Base-by-base conservation (phyloP, 331 rosid genomes). In the Acacia concinna region DNA sequence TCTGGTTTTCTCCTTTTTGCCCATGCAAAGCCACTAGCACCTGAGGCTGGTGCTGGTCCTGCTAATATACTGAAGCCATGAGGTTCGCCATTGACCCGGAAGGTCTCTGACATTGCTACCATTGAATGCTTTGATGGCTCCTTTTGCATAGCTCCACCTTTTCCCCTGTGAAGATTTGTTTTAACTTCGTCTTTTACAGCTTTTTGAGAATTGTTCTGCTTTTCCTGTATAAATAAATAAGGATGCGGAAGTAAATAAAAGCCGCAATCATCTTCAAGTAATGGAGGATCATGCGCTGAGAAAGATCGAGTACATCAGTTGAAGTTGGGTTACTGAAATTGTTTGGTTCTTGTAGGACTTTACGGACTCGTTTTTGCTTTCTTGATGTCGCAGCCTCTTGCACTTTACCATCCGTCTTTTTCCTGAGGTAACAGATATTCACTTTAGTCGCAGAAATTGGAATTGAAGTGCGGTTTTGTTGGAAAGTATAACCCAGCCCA, bases 1-100 rank as follows among this genome's bases (percentile, higher is more conserved):
- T 88, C 96, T 59, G 82, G 90, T n/a, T 86, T 87, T 87, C 89
- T 82, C 77, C 87, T 88, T 77, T 85, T 88, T 2, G 84, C 93
- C 99, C 99, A 96, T 34, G 91, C 47, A 82, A 85, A 89, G 46
- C 91, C 94, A 63, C 89, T 86, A 63, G 96, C 84, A 14, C 86
- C 97, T 12, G 84, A 67, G 28, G 79, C 65, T 25, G 87, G 90
- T 21, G 59, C 18, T 11, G 92, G 88, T 65, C 88, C 87, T 21
- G 91, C 76, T 32, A 75, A 46, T 41, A 89, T 82, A 57, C 88
- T 85, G 17, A 80, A 86, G 20, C 89, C 90, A 72, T 78, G 76
- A 31, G 79, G 66, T 59, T 57, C 59, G 71, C 82, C 79, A 62
- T 77, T 27, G 35, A 31, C 51, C 69, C 74, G 90, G 27, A 87